phyloP scores from a whole-genome alignment of 2,329 filamentous ascomycete species.

The Colletotrichum coccodes region DNA sequence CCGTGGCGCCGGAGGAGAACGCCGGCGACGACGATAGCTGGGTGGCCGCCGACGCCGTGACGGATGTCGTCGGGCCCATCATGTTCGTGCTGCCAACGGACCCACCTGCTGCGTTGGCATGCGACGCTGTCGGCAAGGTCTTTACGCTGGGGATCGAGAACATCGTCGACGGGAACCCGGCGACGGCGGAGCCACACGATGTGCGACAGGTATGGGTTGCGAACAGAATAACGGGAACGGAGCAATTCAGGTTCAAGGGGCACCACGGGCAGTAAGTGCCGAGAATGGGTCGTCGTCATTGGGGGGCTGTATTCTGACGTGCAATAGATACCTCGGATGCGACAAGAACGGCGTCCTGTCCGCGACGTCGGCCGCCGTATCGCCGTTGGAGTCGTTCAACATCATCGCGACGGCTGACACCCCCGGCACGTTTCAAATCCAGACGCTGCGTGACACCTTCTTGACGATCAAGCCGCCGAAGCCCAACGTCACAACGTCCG shows the following conservation, averaged over 20 bases:
- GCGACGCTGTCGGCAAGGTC: slow-evolving; percentile 87
- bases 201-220: slow-evolving; percentile 96
- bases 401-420: slow-evolving; percentile 72
- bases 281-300: rapidly evolving
- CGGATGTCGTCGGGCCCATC: slow-evolving; percentile 84
- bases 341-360: slow-evolving; percentile 84
- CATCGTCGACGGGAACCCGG: slow-evolving; percentile 82
- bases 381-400: slow-evolving; percentile 83
- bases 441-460: slow-evolving; percentile 78
- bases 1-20: slow-evolving; percentile 41
- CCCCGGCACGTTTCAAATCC: slow-evolving; percentile 78
- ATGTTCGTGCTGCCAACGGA: slow-evolving; percentile 84
- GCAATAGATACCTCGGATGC: slow-evolving; percentile 79
- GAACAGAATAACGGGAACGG: slow-evolving; percentile 83
- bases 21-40: slow-evolving; percentile 82
- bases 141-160: slow-evolving; percentile 88
- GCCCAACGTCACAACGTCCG: slow-evolving; percentile 60
- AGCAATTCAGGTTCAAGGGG: slow-evolving; percentile 86
- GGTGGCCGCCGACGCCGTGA: slow-evolving; percentile 82
- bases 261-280: slow-evolving; percentile 80
- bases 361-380: slow-evolving; percentile 83
- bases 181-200: slow-evolving; percentile 94
- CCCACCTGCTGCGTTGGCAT: slow-evolving; percentile 79
- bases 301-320: neutral
- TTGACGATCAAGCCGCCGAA: slow-evolving; percentile 68